Evolutionary conservation across 2,329 filamentous ascomycete genomes (phyloP).

Genomic region (Aureobasidium melanogenum): DNA sequence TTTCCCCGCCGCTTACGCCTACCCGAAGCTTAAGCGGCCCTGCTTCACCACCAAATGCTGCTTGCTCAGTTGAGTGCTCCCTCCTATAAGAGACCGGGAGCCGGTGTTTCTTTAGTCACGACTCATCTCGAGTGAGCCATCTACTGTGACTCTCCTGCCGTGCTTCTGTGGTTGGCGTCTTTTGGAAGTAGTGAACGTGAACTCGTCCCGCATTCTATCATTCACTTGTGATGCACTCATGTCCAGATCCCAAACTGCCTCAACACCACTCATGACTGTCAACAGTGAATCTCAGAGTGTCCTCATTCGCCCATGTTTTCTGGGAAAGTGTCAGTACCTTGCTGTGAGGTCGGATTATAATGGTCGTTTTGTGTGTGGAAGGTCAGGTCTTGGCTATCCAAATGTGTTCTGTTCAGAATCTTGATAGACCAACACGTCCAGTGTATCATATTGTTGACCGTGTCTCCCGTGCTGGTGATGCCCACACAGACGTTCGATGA

Average conservation of each 20-base stretch:
- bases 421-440: background rate
- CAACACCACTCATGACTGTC: background rate
- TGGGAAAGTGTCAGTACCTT: background rate
- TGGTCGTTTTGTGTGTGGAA: background rate
- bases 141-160: background rate
- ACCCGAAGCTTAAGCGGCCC: slow-evolving; percentile 6
- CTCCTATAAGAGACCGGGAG: background rate
- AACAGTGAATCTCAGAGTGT: background rate
- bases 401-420: background rate
- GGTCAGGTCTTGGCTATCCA: background rate
- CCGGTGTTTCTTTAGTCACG: background rate
- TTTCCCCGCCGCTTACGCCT: slow-evolving; percentile 7
- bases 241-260: background rate
- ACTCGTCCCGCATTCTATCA: background rate
- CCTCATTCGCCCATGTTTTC: background rate
- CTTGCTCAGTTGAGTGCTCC: background rate
- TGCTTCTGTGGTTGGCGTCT: background rate
- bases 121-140: background rate
- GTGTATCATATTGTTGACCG: background rate
- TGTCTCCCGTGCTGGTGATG: background rate
- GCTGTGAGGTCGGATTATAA: background rate
- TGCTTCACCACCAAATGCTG: background rate
- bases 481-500: background rate
- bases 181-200: background rate
- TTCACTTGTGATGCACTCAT: background rate